These are phyloP conservation scores for Sarocladiaceae sp. DNA, from an alignment of 2,329 filamentous ascomycete genomes.

Conservation along the genomic window DNA sequence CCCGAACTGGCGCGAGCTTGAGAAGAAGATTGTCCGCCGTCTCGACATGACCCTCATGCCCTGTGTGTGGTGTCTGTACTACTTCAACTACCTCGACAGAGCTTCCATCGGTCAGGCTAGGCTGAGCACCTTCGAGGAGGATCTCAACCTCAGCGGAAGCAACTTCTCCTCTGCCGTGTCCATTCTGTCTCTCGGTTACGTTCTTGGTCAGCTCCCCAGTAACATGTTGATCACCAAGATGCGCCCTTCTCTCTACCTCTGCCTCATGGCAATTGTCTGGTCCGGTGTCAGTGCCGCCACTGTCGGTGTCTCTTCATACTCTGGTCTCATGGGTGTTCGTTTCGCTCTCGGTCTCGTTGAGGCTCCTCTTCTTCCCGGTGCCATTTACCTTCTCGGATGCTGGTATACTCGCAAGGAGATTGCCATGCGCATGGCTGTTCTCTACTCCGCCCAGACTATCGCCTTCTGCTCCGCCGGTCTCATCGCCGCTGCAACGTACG, in stretches of 20 bases:
- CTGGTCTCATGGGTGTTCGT: constrained; percentile 13
- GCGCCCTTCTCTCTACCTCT: constrained; percentile 17
- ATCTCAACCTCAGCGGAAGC: constrained; percentile 15
- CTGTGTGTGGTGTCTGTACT: constrained; percentile 17
- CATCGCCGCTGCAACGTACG: constrained; percentile 19
- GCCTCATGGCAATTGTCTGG: constrained; percentile 17
- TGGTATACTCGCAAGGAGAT: constrained; percentile 22
- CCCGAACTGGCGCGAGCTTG: constrained; percentile 16
- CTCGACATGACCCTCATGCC: constrained; percentile 17
- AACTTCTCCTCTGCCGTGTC: constrained; percentile 16
- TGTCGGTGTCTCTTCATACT: constrained; percentile 13
- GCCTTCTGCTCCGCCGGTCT: constrained; percentile 19
- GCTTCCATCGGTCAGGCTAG: constrained; percentile 17
- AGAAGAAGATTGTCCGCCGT: constrained; percentile 16
- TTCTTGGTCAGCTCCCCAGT: constrained; percentile 15
- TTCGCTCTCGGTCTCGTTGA: constrained; percentile 20
- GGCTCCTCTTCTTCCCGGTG: constrained; percentile 13
- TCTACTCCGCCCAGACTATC: constrained; percentile 20
- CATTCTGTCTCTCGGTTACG: constrained; percentile 16
- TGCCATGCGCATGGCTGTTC: constrained; percentile 18
- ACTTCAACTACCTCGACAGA: constrained; percentile 17
- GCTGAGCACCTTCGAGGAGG: constrained; percentile 15
- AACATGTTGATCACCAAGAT: constrained; percentile 13
- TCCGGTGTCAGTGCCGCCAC: constrained; percentile 18
- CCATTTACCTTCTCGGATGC: neutral